These are phyloP conservation scores for Hanseniaspora meyeri DNA, from an alignment of 805 yeast genomes.

Conservation along the genomic window DNA sequence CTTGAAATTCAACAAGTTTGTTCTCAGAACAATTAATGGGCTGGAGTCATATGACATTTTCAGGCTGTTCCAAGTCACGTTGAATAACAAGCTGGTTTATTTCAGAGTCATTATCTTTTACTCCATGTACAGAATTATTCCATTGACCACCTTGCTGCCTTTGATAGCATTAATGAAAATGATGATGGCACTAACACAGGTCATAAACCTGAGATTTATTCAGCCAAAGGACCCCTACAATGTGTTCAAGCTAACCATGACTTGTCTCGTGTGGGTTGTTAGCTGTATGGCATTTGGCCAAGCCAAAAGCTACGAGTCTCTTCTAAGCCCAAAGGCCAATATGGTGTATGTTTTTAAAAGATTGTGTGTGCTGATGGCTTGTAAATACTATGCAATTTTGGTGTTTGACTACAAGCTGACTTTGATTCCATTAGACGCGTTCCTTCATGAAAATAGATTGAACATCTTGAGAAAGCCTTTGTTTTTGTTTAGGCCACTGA, in stretches of 20 bases:
- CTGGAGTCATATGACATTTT: constrained; percentile 1
- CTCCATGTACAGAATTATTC: not conserved
- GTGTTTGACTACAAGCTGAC: constrained; percentile 4
- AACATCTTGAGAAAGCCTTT: not conserved
- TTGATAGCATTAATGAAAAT: not conserved
- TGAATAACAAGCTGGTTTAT: not conserved
- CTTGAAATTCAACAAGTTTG: constrained; percentile 7
- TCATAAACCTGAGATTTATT: constrained; percentile 3
- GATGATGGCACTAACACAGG: constrained; percentile 3
- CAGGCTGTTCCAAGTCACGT: constrained; percentile 6
- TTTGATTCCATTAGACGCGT: not conserved
- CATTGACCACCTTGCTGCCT: constrained; percentile 1
- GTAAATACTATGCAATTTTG: constrained; percentile 3
- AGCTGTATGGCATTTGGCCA: constrained; percentile 8
- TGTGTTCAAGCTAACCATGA: not conserved
- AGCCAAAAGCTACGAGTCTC: not conserved
- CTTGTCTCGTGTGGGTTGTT: not conserved
- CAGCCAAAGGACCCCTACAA: constrained; percentile 2
- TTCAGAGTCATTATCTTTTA: not conserved
- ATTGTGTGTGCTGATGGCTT: constrained; percentile 6
- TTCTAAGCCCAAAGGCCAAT: not conserved
- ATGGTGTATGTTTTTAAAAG: constrained; percentile 2
- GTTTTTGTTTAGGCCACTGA: not conserved
- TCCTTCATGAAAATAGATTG: not conserved
- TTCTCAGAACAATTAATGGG: not conserved